phyloP scores from a whole-genome alignment of 176 grass and related monocot genomes.

The Alopecurus myosuroides region DNA sequence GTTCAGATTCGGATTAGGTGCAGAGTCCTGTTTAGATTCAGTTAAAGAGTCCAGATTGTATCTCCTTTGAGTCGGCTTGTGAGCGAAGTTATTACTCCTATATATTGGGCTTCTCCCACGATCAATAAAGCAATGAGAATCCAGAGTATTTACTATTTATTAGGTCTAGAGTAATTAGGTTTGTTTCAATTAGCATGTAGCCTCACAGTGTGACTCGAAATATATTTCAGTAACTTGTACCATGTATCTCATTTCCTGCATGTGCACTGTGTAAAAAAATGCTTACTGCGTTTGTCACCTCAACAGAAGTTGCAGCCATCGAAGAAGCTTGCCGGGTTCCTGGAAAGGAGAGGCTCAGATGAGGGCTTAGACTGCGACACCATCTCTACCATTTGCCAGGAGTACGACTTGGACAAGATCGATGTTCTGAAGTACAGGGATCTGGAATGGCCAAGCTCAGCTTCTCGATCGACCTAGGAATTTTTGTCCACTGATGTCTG shows the following conservation, averaged over 20 bases:
- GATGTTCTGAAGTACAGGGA: conserved; percentile 79
- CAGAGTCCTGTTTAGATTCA: too few relatives aligned
- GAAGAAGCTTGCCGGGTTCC: conserved; percentile 43
- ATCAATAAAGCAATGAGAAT: too few relatives aligned
- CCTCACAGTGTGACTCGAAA: background rate
- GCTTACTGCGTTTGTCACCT: background rate
- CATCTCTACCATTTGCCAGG: conserved; percentile 60
- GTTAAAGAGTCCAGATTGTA: too few relatives aligned
- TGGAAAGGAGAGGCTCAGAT: conserved; percentile 39
- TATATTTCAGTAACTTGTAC: background rate
- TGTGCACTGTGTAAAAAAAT: background rate
- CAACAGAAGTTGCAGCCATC: conserved; percentile 63
- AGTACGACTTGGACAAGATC: conserved; percentile 66
- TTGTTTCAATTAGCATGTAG: background rate
- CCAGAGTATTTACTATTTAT: too few relatives aligned
- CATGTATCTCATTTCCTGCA: background rate
- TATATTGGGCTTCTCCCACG: too few relatives aligned
- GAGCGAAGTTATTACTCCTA: too few relatives aligned
- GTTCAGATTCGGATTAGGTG: too few relatives aligned
- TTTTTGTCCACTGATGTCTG: conserved; percentile 3
- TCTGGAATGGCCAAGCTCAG: conserved; percentile 35
- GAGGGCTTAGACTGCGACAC: conserved; percentile 66
- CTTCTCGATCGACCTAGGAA: background rate
- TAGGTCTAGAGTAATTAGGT: too few relatives aligned
- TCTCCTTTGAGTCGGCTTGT: too few relatives aligned